A percentile compares a stretch with the other conserved stretches of the same genome.
Conservation (phyloP, 768 basidiomycete species). For the Tylopilus felleus region DNA sequence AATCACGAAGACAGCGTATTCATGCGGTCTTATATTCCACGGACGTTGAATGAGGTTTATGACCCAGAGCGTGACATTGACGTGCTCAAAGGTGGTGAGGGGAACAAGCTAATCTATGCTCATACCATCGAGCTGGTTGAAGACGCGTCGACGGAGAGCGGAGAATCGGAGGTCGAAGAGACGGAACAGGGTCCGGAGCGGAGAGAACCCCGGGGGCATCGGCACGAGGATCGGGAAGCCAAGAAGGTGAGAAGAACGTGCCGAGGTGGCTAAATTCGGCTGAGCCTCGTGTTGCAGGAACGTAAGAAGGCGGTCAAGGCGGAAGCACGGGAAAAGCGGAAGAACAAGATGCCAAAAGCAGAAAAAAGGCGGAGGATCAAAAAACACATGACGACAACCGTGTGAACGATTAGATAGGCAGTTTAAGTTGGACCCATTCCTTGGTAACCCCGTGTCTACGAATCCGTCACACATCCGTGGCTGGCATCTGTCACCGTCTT, state of each 20-base stretch:
- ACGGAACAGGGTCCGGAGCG: conserved; percentile 40
- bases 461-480: conserved; percentile 89
- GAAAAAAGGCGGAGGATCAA: conserved; percentile 90
- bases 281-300: conserved; percentile 50
- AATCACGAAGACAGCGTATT: conserved; percentile 85
- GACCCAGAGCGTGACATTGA: conserved; percentile 94
- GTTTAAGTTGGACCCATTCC: conserved; percentile 9
- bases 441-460: conserved; percentile 37
- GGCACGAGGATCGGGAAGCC: conserved; percentile 86
- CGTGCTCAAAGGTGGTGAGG: conserved; percentile 65
- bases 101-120: conserved; percentile 77
- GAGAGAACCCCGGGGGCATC: conserved; percentile 75
- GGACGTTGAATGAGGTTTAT: conserved; percentile 86
- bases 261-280: conserved; percentile 5
- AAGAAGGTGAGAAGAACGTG: conserved; percentile 63
- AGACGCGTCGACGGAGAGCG: conserved; percentile 20
- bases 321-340: conserved; percentile 82
- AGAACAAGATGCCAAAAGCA: conserved; percentile 92
- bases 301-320: conserved; percentile 88
- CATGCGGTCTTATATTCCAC: conserved; percentile 87
- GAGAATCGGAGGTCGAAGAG: conserved; percentile 33
- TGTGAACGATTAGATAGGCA: too few relatives aligned
- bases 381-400: conserved; percentile 21
- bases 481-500: conserved; percentile 89
- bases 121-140: conserved; percentile 79